These are phyloP conservation scores for Plasmodiophora brassicae DNA, from an alignment of 208 protist genomes.

Conservation along the genomic window DNA sequence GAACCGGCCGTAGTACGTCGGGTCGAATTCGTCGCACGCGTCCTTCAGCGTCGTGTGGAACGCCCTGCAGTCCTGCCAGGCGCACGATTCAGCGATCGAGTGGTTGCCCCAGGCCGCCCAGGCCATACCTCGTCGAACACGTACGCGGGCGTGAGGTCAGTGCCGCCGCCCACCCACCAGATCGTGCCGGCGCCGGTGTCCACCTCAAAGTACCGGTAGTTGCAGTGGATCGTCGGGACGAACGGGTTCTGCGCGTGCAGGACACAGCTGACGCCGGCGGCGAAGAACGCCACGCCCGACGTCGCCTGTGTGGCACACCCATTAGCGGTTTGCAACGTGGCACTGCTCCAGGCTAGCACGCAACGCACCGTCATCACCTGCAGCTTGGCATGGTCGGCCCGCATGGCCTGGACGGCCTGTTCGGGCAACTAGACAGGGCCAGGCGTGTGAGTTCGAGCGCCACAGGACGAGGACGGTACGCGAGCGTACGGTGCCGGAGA, in stretches of 20 bases:
- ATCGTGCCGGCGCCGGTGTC: constrained; percentile 40
- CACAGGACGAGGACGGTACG: neutral
- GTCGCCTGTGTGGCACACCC: neutral
- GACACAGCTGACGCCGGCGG: constrained; percentile 39
- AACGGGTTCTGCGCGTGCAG: constrained; percentile 58
- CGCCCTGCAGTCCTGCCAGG: neutral
- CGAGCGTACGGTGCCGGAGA: neutral
- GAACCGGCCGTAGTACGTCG: constrained; percentile 50
- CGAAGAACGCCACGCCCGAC: neutral
- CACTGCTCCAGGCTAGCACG: too few relatives aligned
- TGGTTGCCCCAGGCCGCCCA: neutral
- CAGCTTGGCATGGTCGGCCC: neutral
- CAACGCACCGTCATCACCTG: neutral
- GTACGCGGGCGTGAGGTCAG: constrained; percentile 54
- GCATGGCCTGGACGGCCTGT: neutral
- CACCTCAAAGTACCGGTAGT: constrained; percentile 60
- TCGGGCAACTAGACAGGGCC: neutral
- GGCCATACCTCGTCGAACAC: constrained; percentile 49
- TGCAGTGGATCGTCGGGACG: constrained; percentile 61
- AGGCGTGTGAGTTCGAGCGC: neutral
- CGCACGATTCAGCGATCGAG: too few relatives aligned
- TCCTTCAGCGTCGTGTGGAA: constrained; percentile 30
- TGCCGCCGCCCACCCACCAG: constrained; percentile 59
- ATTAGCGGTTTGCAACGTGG: too few relatives aligned
- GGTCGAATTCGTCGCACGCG: constrained; percentile 56